Evolutionary conservation across 257 asterid genomes (phyloP).

Genomic region (Fraxinus cuspidata): DNA sequence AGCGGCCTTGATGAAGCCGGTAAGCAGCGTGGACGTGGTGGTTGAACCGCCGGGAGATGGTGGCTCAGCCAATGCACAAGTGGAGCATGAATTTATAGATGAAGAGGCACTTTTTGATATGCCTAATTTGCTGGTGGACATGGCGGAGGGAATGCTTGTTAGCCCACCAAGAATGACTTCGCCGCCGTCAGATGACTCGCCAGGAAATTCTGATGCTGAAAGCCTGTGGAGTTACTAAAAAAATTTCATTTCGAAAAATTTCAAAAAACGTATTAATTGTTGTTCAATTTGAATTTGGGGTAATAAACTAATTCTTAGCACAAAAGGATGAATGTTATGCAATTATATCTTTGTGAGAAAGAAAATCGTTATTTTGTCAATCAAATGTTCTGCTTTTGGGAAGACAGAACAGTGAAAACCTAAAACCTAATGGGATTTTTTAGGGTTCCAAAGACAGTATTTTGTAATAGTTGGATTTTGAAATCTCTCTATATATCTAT

Average conservation of each 20-base stretch:
- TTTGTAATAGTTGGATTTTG: background rate
- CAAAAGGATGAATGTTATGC: background rate
- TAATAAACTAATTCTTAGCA: background rate
- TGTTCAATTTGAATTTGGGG: background rate
- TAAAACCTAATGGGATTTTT: constrained; percentile 2
- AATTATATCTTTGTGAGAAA: background rate
- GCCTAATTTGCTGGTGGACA: constrained; percentile 50
- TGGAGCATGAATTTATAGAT: constrained; percentile 40
- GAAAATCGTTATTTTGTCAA: background rate
- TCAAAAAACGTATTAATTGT: background rate
- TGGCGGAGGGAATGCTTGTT: constrained; percentile 62
- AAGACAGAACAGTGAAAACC: background rate
- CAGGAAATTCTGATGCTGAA: constrained; percentile 39
- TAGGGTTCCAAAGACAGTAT: background rate
- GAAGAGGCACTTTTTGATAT: constrained; percentile 47
- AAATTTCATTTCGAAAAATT: background rate
- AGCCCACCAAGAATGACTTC: constrained; percentile 50
- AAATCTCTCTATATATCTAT: too few relatives aligned
- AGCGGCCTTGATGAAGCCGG: constrained; percentile 33
- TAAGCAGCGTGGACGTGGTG: background rate
- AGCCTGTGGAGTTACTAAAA: constrained; percentile 43
- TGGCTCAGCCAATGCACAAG: background rate
- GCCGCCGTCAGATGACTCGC: constrained; percentile 42
- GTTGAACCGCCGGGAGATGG: background rate
- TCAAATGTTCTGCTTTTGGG: background rate